Evolutionary conservation across 352 stramenopile genomes (phyloP).

Genomic region (Pythium biforme): DNA sequence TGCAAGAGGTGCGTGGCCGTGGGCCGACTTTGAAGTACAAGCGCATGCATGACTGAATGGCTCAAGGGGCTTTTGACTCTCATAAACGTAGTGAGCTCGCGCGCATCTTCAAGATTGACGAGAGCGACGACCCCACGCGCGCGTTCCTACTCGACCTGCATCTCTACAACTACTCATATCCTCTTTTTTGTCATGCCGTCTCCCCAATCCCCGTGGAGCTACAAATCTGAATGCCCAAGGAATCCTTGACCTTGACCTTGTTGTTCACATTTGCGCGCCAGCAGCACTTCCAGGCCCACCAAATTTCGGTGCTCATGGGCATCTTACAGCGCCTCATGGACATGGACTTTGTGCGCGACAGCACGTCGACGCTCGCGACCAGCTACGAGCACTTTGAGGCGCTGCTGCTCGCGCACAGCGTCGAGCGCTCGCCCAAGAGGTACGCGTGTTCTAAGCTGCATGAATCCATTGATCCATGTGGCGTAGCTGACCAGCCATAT

Average conservation of each 20-base stretch:
- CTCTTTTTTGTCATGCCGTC: no score
- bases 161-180: slow-evolving; percentile 75
- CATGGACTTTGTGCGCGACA: slow-evolving; percentile 43
- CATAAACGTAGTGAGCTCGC: slow-evolving; percentile 44
- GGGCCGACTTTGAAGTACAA: no score
- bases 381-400: slow-evolving; percentile 67
- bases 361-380: slow-evolving; percentile 40
- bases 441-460: no score
- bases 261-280: slow-evolving; percentile 64
- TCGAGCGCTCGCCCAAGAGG: slow-evolving; percentile 70
- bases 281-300: slow-evolving; percentile 45
- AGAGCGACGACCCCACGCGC: slow-evolving; percentile 38
- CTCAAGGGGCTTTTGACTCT: no score
- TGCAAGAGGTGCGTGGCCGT: slow-evolving; percentile 45
- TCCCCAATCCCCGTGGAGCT: no score
- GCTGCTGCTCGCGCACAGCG: slow-evolving; percentile 61
- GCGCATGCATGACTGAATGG: no score
- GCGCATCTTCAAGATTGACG: slow-evolving; percentile 51
- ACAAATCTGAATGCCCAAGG: background rate
- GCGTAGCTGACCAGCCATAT: no score
- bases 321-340: slow-evolving; percentile 71
- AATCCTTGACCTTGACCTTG: background rate
- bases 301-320: slow-evolving; percentile 69
- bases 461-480: background rate
- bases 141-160: slow-evolving; percentile 52